Percentiles rank a stretch among this genome's conserved stretches.
Conservation (phyloP, 1,284 basidiomycete genomes). For the Malassezia obtusa region DNA sequence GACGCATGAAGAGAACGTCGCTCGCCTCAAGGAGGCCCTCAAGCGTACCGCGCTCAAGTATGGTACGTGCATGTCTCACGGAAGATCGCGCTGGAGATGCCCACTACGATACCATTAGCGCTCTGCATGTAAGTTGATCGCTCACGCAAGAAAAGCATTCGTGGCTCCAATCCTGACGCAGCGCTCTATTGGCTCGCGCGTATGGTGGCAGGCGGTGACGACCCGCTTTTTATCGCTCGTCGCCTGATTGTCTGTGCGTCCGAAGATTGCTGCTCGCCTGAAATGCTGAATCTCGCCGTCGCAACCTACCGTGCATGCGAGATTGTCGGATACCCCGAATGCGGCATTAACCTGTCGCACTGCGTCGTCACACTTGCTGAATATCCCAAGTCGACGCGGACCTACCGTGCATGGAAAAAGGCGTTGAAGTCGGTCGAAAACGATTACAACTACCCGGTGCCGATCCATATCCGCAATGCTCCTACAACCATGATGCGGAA, state of each 20-base stretch:
- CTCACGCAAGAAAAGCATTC: slow-evolving; percentile 58
- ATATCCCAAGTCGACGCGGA: slow-evolving; percentile 68
- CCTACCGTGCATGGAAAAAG: slow-evolving; percentile 39
- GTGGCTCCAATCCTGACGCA: slow-evolving; percentile 68
- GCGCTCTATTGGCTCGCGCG: slow-evolving; percentile 67
- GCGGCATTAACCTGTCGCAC: slow-evolving; percentile 57
- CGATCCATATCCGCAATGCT: slow-evolving; percentile 72
- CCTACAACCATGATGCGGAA: slow-evolving; percentile 73
- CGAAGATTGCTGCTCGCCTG: slow-evolving; percentile 74
- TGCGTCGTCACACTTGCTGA: slow-evolving; percentile 71
- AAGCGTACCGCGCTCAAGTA: slow-evolving; percentile 35
- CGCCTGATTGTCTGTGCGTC: slow-evolving; percentile 73
- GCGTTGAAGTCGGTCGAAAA: slow-evolving; percentile 28
- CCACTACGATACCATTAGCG: slow-evolving; percentile 75
- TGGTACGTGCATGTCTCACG: slow-evolving; percentile 2
- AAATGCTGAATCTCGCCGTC: slow-evolving; percentile 49
- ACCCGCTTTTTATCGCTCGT: slow-evolving; percentile 72
- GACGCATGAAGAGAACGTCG: slow-evolving; percentile 15
- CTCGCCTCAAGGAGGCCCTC: slow-evolving; percentile 24
- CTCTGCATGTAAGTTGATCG: slow-evolving; percentile 54
- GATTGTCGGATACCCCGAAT: slow-evolving; percentile 67
- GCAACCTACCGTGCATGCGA: slow-evolving; percentile 38
- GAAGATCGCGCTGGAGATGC: slow-evolving; percentile 41
- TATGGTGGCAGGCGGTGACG: slow-evolving; percentile 60
- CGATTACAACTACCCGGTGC: slow-evolving; percentile 55